Percentiles rank a stretch among this genome's conserved stretches.
These are phyloP conservation scores for Herpetospermum pedunculosum DNA, from an alignment of 306 rosid genomes.

Conservation along the genomic window DNA sequence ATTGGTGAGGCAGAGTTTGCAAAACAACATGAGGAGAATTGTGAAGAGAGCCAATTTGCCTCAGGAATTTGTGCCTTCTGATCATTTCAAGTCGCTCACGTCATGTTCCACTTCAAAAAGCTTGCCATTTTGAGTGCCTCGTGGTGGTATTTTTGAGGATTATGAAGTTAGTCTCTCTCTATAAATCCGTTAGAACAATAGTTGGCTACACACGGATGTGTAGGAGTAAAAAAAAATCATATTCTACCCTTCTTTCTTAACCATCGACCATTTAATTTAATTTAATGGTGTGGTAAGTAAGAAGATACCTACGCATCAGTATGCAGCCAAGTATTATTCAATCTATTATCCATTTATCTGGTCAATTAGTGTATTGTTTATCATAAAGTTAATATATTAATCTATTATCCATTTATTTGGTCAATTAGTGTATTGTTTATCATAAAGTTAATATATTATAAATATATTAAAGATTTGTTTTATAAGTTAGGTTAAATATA, in stretches of 20 bases:
- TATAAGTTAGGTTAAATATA: not conserved
- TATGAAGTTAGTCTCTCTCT: not conserved
- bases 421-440: not conserved
- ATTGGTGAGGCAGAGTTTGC: conserved; percentile 86
- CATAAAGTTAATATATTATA: not conserved
- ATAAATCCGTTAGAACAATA: too few relatives aligned
- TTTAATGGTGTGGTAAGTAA: too few relatives aligned
- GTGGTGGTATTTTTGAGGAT: not conserved
- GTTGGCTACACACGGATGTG: too few relatives aligned
- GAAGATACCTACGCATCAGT: too few relatives aligned
- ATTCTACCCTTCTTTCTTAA: too few relatives aligned
- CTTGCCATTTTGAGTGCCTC: conserved; percentile 69
- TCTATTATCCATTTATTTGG: too few relatives aligned
- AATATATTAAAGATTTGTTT: not conserved
- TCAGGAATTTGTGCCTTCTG: conserved; percentile 68
- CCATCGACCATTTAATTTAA: too few relatives aligned
- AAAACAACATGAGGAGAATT: conserved; percentile 80
- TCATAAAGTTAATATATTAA: too few relatives aligned
- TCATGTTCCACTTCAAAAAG: conserved; percentile 83
- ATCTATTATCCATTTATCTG: too few relatives aligned
- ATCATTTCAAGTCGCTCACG: conserved; percentile 61
- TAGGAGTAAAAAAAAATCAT: too few relatives aligned
- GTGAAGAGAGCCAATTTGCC: conserved; percentile 90
- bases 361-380: too few relatives aligned
- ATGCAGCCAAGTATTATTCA: too few relatives aligned